A percentile compares a stretch with the other conserved stretches of the same genome.
Evolutionary conservation across 176 grass and related monocot genomes (phyloP).

Genomic region (Avena eriantha): DNA sequence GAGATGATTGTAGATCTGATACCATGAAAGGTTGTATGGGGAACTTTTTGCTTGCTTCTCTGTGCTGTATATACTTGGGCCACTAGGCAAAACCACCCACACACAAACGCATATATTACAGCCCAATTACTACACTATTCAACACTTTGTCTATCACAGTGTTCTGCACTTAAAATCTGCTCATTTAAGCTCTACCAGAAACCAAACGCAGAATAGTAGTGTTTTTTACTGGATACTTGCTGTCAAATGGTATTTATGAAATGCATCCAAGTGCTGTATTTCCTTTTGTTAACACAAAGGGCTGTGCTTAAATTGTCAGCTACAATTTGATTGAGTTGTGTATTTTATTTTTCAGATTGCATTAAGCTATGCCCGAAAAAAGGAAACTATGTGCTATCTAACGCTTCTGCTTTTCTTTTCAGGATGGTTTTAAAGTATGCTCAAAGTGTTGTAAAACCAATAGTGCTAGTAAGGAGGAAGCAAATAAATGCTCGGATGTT

Average conservation of each 20-base stretch:
- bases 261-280: constrained; percentile 18
- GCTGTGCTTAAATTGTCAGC: background rate
- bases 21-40: background rate
- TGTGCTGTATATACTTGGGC: constrained; percentile 11
- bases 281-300: background rate
- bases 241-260: constrained; percentile 1
- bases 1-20: constrained; percentile 2
- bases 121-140: background rate
- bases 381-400: constrained; percentile 26
- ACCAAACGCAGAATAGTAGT: background rate
- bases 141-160: background rate
- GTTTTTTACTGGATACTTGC: constrained; percentile 24
- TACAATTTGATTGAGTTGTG: background rate
- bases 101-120: background rate
- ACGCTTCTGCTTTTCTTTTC: constrained; percentile 35
- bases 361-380: constrained; percentile 5
- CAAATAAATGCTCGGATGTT: constrained; percentile 39
- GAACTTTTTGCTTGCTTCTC: background rate
- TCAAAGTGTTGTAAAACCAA: constrained; percentile 71
- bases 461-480: constrained; percentile 48
- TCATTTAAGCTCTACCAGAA: constrained; percentile 11
- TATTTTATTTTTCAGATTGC: background rate
- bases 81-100: background rate
- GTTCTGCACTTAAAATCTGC: background rate
- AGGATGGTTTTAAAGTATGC: constrained; percentile 81